phyloP scores from a whole-genome alignment of 2,329 filamentous ascomycete species.

The Rutstroemia sp. region DNA sequence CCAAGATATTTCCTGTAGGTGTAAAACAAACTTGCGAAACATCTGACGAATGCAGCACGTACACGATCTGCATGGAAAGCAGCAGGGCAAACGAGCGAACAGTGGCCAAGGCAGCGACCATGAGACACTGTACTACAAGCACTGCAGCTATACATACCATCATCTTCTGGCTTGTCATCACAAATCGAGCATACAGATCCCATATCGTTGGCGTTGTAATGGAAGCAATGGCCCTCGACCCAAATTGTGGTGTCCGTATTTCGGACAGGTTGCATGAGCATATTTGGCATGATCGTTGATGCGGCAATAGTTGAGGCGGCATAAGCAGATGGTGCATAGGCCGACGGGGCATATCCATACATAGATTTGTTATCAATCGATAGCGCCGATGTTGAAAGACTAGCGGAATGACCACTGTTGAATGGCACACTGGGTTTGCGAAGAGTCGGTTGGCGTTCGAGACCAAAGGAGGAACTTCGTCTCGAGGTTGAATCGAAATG shows the following conservation, averaged over 20 bases:
- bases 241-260: slow-evolving; percentile 76
- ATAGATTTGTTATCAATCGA: slow-evolving; percentile 32
- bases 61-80: slow-evolving; percentile 57
- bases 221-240: slow-evolving; percentile 79
- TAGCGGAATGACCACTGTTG: slow-evolving; percentile 55
- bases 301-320: slow-evolving; percentile 80
- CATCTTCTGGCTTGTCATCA: slow-evolving; percentile 58
- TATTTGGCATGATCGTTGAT: slow-evolving; percentile 79
- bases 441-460: slow-evolving; percentile 61
- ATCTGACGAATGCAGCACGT: slow-evolving; percentile 56
- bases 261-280: slow-evolving; percentile 69
- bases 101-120: slow-evolving; percentile 52
- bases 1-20: slow-evolving; percentile 58
- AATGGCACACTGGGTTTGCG: slow-evolving; percentile 70
- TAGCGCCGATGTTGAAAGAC: slow-evolving; percentile 60
- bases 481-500: slow-evolving; percentile 74
- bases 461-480: slow-evolving; percentile 86
- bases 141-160: slow-evolving; percentile 68
- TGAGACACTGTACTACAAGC: slow-evolving; percentile 54
- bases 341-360: slow-evolving; percentile 68
- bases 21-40: slow-evolving; percentile 57
- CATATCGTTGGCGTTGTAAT: slow-evolving; percentile 53
- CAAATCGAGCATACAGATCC: slow-evolving; percentile 63
- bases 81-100: slow-evolving; percentile 55
- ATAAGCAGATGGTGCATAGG: slow-evolving; percentile 78